Conservation (phyloP, 2,329 filamentous ascomycete species). For the Arachnomyces sp. region DNA sequence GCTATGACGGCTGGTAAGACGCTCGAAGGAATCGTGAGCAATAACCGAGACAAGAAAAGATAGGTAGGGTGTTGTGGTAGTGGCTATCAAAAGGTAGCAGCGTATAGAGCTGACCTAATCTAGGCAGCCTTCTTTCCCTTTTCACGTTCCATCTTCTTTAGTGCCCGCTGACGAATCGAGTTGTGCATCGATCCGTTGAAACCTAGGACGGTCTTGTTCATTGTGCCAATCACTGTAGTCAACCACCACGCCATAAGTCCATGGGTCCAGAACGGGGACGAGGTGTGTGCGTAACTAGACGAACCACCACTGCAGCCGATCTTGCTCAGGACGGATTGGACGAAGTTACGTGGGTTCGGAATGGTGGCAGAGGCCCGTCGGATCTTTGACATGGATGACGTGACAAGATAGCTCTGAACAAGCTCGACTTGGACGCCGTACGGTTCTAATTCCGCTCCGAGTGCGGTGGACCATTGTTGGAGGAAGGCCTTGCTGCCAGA, state of each 20-base stretch:
- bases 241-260: slow-evolving; percentile 80
- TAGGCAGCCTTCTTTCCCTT: slow-evolving; percentile 46
- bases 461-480: slow-evolving; percentile 86
- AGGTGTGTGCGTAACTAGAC: slow-evolving; percentile 72
- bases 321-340: slow-evolving; percentile 68
- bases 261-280: slow-evolving; percentile 90
- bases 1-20: no score
- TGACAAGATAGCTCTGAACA: slow-evolving; percentile 85
- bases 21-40: no score
- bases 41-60: no score
- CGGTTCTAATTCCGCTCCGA: slow-evolving; percentile 73
- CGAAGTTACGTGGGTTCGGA: slow-evolving; percentile 75
- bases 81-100: no score
- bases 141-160: slow-evolving; percentile 79
- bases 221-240: slow-evolving; percentile 51
- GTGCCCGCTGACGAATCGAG: slow-evolving; percentile 70
- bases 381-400: slow-evolving; percentile 95
- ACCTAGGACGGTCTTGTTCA: slow-evolving; percentile 49
- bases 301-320: slow-evolving; percentile 70
- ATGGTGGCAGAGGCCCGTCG: slow-evolving; percentile 69
- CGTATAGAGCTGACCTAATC: no score
- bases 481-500: slow-evolving; percentile 97
- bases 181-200: slow-evolving; percentile 68
- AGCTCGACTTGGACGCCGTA: slow-evolving; percentile 84
- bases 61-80: no score